These are phyloP conservation scores for Apiospora sp. DNA, from an alignment of 2,329 filamentous ascomycete species.

Conservation along the genomic window DNA sequence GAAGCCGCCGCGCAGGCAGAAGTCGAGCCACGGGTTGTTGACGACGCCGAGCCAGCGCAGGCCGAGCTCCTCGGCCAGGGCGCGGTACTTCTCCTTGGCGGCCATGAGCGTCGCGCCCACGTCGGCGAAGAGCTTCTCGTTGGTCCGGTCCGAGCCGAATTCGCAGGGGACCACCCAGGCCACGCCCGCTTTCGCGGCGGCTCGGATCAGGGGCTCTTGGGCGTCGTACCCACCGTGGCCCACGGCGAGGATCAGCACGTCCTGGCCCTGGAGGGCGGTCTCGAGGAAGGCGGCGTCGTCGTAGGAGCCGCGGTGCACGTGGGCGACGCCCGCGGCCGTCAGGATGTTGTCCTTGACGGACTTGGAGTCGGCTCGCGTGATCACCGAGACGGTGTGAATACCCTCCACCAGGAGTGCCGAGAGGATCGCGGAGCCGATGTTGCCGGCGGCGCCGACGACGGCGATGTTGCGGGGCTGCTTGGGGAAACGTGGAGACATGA, in stretches of 20 bases:
- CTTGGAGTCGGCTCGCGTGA: constrained; percentile 40
- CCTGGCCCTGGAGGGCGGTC: constrained; percentile 42
- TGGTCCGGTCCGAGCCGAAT: constrained; percentile 41
- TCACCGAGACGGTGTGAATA: constrained; percentile 42
- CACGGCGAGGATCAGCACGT: constrained; percentile 43
- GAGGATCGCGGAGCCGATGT: constrained; percentile 40
- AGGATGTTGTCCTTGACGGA: constrained; percentile 32
- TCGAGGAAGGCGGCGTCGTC: constrained; percentile 38
- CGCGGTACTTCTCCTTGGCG: constrained; percentile 35
- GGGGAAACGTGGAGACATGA: constrained; percentile 27
- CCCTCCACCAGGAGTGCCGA: constrained; percentile 38
- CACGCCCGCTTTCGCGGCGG: constrained; percentile 43
- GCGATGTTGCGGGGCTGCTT: constrained; percentile 34
- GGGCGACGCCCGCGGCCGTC: constrained; percentile 17
- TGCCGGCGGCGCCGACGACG: constrained; percentile 39
- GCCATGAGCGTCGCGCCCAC: constrained; percentile 32
- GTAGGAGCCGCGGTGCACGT: constrained; percentile 34
- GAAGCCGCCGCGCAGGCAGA: constrained; percentile 38
- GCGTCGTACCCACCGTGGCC: constrained; percentile 33
- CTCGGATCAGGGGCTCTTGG: constrained; percentile 41
- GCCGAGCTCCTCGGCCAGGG: constrained; percentile 1
- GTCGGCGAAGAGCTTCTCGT: constrained; percentile 33
- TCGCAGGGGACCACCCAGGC: constrained; percentile 43
- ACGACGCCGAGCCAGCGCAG: constrained; percentile 17
- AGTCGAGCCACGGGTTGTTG: constrained; percentile 45